A percentile compares a stretch with the other conserved stretches of the same genome.
Conservation (phyloP, 2,329 filamentous ascomycete species). For the Cercospora brassicicola region DNA sequence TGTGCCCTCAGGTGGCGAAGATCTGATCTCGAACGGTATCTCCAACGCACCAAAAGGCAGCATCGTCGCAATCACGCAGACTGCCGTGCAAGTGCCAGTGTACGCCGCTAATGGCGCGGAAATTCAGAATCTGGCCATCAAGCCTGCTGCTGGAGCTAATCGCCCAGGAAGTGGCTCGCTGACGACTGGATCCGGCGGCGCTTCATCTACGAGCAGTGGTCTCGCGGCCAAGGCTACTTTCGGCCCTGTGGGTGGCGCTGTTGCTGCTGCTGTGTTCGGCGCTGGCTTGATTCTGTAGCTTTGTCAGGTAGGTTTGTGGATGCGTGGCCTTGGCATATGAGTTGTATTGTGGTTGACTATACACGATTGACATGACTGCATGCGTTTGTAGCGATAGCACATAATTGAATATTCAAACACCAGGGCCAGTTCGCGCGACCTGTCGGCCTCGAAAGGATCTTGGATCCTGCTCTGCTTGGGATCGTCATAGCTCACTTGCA, state of each 20-base stretch:
- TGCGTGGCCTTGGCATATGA: not conserved
- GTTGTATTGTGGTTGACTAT: not conserved
- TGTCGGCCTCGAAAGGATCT: not conserved
- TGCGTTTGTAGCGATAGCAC: not conserved
- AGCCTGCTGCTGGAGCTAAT: constrained; percentile 56
- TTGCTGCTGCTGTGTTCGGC: constrained; percentile 31
- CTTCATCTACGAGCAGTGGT: constrained; percentile 21
- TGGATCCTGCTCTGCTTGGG: not conserved
- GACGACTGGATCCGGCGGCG: constrained; percentile 24
- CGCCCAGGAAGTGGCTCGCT: constrained; percentile 49
- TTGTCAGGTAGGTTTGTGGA: not conserved
- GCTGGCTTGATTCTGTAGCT: constrained; percentile 29
- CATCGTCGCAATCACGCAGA: constrained; percentile 61
- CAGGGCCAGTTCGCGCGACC: not conserved
- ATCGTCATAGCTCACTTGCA: not conserved
- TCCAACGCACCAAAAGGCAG: constrained; percentile 57
- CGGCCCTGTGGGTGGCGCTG: constrained; percentile 19
- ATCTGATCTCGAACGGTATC: constrained; percentile 76
- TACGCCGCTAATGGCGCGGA: constrained; percentile 56
- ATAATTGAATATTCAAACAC: not conserved
- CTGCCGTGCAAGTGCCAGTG: constrained; percentile 59
- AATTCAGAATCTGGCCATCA: constrained; percentile 65
- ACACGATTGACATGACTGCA: not conserved
- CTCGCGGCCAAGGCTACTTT: constrained; percentile 21
- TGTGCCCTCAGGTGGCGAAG: constrained; percentile 65